Evolutionary conservation across 2,329 filamentous ascomycete species (phyloP), one percentile per base, ranked within the genome.

Genomic region (Aureobasidium sp.): DNA sequence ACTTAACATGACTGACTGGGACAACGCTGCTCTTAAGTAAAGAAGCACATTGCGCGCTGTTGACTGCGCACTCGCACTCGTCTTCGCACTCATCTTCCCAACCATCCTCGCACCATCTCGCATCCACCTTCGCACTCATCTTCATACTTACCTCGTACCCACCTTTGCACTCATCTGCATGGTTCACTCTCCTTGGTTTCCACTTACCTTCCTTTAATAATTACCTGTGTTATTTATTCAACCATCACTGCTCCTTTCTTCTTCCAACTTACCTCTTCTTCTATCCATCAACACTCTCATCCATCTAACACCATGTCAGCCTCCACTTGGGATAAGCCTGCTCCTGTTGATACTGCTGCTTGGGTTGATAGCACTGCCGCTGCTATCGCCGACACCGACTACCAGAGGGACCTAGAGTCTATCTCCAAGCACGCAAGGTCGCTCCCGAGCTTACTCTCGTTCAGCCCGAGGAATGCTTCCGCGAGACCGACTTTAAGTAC

Each of bases 401-500:
- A 31, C 58, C 11, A 41, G 2, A 55, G 55, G 9, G 25, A n/a
- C 3, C 12, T 29, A 9, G 59, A 62, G 14, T 20, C 37, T 2
- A 20, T 62, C 41, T 62, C 59, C 14, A 62, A 62, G 59, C 59
- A 62, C 39, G 59, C 69, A 88, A 88, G 74, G 76, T 83, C 8
- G 74, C 74, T 37, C 85, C 85, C 0, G 76, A 80, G 0, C 76
- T 80, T 17, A 87, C 82, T 0, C 87, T 87, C 67, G 67, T 75
- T 9, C 77, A 86, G 20, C 77, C 90, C 5, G 87, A 91, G 76
- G 68, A 77, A 36, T 78, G 78, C 1, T 81, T 90, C 70, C 83
- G 87, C 7, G 67, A 73, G 1, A 76, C 83, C 45, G 70, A 76
- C 0, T 78, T 88, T 63, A 73, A 74, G 3, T 74, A 88, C 15